Evolutionary conservation across 164 flowering plant species (phyloP), one percentile per base, ranked within the genome.

Genomic region (Buxus sempervirens): DNA sequence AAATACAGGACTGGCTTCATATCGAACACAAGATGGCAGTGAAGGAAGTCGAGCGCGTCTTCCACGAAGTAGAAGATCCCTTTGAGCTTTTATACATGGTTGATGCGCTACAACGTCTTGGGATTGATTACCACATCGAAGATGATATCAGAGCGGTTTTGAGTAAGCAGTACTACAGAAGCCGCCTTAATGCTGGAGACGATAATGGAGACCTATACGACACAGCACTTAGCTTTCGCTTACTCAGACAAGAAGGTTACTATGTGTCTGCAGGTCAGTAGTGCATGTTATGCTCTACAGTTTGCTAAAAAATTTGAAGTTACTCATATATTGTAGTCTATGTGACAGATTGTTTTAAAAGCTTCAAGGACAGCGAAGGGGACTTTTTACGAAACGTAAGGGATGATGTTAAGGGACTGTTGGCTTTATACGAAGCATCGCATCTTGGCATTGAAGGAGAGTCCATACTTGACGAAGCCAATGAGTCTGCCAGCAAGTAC

Each of bases 401-500:
- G 0, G 45, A 63, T 38, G 79, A 79, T 60, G 53, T 71, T 14
- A 66, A n/a, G 28, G 83, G 81, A 26, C 24, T 79, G 41, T 65
- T 77, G 64, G 67, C 71, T 36, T 53, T 83, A 23, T 81, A 73
- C 59, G 84, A 81, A 70, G 80, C 83, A 7, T 64, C 82, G 62
- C 66, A 68, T 8, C 64, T 79, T 26, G 66, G 74, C 23, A 53
- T 76, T 13, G 69, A 73, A 51, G 91, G 85, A 24, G 95, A 89
- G 63, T 58, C 74, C 16, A 68, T 75, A 45, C 82, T 89, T 2
- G 85, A 85, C 12, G 79, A 84, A 68, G 86, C 83, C 12, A 64
- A 42, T 45, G 56, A 65, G 0, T 82, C 82, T 22, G 70, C 82
- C 19, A 23, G 66, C 5, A 65, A 70, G n/a, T 49, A 68, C 32